Conservation (phyloP, 306 rosid genomes). For the Quercus glauca region DNA sequence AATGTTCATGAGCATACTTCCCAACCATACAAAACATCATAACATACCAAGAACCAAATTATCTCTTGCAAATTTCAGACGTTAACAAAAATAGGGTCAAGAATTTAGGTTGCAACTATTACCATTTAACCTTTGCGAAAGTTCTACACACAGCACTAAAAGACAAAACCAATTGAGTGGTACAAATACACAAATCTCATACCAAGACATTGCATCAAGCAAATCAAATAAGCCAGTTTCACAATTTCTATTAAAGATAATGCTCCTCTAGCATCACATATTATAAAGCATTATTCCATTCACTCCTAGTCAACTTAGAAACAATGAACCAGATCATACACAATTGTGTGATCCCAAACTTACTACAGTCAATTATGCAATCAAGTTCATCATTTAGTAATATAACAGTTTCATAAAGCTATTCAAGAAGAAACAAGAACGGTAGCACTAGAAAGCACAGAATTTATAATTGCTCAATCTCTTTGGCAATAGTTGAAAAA, state of each 20-base stretch:
- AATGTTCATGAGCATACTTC: background rate
- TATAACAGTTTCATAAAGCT: background rate
- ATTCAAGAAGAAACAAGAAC: background rate
- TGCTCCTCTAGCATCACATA: background rate
- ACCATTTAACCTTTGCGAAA: background rate
- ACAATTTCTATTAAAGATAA: background rate
- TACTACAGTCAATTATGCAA: background rate
- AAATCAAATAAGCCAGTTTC: background rate
- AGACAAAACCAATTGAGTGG: background rate
- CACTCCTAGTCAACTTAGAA: background rate
- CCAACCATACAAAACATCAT: too few relatives aligned
- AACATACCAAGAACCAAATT: too few relatives aligned
- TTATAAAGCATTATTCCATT: background rate
- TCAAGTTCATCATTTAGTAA: background rate
- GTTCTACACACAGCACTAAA: background rate
- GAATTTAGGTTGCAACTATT: background rate
- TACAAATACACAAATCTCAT: background rate
- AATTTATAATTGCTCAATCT: conserved; percentile 2
- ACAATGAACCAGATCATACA: background rate
- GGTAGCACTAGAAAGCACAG: background rate
- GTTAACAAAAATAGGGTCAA: background rate
- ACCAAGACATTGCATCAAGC: background rate
- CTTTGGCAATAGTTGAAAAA: conserved; percentile 3
- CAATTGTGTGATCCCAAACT: background rate
- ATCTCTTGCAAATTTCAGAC: too few relatives aligned